Evolutionary conservation across 768 basidiomycete genomes (phyloP), one percentile per base, ranked within the genome.

Genomic region (Agaricus sinodeliciosus): DNA sequence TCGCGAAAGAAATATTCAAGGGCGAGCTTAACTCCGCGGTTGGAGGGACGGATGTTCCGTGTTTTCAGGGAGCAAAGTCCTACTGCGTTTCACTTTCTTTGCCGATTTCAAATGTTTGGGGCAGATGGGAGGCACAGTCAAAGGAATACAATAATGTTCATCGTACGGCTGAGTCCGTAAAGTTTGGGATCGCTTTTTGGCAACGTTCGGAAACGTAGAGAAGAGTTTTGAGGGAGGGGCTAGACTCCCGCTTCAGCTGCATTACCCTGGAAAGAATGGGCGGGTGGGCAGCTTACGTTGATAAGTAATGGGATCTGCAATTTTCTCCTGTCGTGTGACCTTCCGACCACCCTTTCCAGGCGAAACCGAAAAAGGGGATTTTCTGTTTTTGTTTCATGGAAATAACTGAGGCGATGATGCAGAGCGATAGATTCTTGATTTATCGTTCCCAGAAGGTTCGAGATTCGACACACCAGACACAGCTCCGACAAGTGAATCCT

Each of bases 81-180:
- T 39, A 27, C 47, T 43, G 26, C 49, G 49, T 13, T 51, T 53
- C 13, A 15, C 36, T 9, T 49, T 40, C 34, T 47, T 52, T 13
- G 9, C 22, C 6, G 18, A 34, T 13, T 12, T n/a, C 26, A 34
- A 25, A 9, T 49, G 31, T 12, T 19, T n/a, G 37, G 49, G 44
- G 25, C 22, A 3, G 3, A 55, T 25, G 18, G 59, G 57, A 19
- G 64, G 59, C 22, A 65, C 51, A 2, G 83, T 83, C 5, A 72
- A 66, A 16, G 79, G 75, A 58, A 79, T 77, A 65, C 80, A 82
- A 60, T 81, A 84, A 1, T 82, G 81, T 4, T 81, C 81, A 53
- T 79, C 77, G 57, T 84, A 86, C 2, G 84, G 82, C 45, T 79
- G 71, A 1, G 83, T 84, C 28, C 75, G 63, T 18, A 69, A 59